Percentiles rank a stretch among this genome's conserved stretches.
Evolutionary conservation across 805 yeast genomes (phyloP).

Genomic region (Candida germanica): DNA sequence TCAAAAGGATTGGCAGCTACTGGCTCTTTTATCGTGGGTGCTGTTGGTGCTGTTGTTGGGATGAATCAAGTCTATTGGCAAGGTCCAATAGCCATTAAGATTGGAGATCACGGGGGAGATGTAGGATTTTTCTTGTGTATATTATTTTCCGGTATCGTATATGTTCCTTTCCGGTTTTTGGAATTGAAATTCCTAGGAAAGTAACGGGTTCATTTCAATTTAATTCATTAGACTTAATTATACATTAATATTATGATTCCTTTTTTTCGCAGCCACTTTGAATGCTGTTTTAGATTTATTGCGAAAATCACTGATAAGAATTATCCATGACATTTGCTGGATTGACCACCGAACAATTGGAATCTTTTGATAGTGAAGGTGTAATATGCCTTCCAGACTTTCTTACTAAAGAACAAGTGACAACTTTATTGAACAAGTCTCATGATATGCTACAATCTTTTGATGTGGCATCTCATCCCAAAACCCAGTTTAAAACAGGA

Average conservation of each 20-base stretch:
- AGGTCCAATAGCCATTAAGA: conserved; percentile 34
- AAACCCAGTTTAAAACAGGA: conserved; percentile 66
- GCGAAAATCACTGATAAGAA: no score
- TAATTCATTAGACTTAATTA: no score
- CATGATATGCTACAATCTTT: conserved; percentile 44
- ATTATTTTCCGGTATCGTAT: conserved; percentile 30
- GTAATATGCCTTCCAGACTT: conserved; percentile 59
- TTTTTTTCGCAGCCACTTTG: no score
- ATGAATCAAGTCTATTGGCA: conserved; percentile 39
- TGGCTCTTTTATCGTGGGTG: conserved; percentile 28
- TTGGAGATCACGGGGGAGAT: conserved; percentile 34
- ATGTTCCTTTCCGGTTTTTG: conserved; percentile 28
- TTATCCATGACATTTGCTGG: neutral
- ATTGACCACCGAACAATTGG: conserved; percentile 41
- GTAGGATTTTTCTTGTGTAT: conserved; percentile 37
- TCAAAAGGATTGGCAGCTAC: conserved; percentile 36
- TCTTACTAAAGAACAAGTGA: conserved; percentile 41
- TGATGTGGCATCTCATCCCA: conserved; percentile 58
- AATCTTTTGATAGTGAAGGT: conserved; percentile 52
- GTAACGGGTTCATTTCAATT: conserved; percentile 11
- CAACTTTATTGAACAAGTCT: conserved; percentile 41
- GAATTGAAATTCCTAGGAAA: conserved; percentile 29
- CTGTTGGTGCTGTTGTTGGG: conserved; percentile 38
- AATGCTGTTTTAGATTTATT: no score
- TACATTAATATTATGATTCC: no score